A percentile compares a stretch with the other conserved stretches of the same genome.
Conservation (phyloP, 1,284 basidiomycete genomes). For the Naganishia liquefaciens region DNA sequence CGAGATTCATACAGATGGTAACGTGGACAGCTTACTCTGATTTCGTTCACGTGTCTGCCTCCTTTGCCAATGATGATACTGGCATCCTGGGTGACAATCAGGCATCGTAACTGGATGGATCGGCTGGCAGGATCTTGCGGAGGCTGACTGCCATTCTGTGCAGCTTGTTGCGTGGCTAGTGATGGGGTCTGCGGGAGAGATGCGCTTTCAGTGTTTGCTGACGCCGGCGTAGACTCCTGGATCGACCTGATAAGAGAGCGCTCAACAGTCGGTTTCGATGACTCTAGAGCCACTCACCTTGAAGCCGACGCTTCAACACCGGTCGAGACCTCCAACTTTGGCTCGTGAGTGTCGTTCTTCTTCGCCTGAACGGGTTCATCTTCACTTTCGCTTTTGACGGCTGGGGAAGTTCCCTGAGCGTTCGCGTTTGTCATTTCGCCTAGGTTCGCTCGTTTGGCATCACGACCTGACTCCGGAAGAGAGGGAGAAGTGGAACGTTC, state of each 20-base stretch:
- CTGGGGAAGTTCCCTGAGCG: neutral
- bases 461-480: conserved; percentile 17
- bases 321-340: neutral
- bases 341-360: neutral
- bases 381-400: neutral
- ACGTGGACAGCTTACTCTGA: conserved; percentile 68
- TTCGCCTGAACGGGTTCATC: neutral
- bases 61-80: conserved; percentile 98
- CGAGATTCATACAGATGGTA: no score
- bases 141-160: conserved; percentile 25
- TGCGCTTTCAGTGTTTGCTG: conserved; percentile 19
- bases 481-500: conserved; percentile 28
- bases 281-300: neutral
- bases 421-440: conserved; percentile 9
- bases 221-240: conserved; percentile 6
- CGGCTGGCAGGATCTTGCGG: conserved; percentile 44
- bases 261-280: neutral
- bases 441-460: conserved; percentile 22
- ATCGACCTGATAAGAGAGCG: neutral
- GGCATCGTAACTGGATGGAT: conserved; percentile 83
- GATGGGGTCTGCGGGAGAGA: conserved; percentile 30
- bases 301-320: conserved; percentile 5
- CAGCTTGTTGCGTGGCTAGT: conserved; percentile 27
- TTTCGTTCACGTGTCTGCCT: conserved; percentile 97
- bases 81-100: conserved; percentile 98